Evolutionary conservation across 345 rosid genomes (phyloP).

Genomic region (Eucalyptus virginea): DNA sequence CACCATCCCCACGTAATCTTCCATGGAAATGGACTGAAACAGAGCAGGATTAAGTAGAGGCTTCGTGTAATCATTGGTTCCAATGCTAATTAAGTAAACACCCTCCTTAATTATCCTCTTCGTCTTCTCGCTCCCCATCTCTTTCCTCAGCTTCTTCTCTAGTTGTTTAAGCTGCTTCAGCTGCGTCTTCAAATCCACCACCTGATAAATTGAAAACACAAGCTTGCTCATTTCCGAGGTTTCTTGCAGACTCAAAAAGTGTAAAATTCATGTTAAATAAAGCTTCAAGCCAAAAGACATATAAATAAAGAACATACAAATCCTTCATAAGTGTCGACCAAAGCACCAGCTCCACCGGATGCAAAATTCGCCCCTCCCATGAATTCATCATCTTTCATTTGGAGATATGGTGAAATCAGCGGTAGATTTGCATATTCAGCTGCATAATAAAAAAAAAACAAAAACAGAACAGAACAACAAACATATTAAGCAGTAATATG

Average conservation of each 20-base stretch:
- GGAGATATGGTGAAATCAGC: no score
- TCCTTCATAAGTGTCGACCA: no score
- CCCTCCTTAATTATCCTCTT: neutral
- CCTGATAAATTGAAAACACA: neutral
- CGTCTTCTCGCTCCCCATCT: neutral
- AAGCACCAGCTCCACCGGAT: no score
- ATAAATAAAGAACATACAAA: no score
- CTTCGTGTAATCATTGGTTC: neutral
- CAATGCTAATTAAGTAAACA: conserved; percentile 2
- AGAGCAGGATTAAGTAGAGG: neutral
- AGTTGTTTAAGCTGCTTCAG: neutral
- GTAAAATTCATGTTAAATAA: neutral
- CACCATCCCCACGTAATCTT: conserved; percentile 6
- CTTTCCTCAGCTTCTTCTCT: neutral
- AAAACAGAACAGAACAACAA: no score
- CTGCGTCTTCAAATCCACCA: neutral
- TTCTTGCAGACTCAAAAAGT: neutral
- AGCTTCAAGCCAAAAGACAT: no score
- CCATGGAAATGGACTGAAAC: neutral
- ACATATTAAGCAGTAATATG: no score
- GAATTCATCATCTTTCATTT: no score
- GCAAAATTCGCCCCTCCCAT: no score
- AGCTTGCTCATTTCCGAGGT: neutral
- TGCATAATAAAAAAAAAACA: no score
- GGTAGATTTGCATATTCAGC: no score